Evolutionary conservation across 768 basidiomycete genomes (phyloP), one percentile per base, ranked within the genome.

Genomic region (Boletus insuetus): DNA sequence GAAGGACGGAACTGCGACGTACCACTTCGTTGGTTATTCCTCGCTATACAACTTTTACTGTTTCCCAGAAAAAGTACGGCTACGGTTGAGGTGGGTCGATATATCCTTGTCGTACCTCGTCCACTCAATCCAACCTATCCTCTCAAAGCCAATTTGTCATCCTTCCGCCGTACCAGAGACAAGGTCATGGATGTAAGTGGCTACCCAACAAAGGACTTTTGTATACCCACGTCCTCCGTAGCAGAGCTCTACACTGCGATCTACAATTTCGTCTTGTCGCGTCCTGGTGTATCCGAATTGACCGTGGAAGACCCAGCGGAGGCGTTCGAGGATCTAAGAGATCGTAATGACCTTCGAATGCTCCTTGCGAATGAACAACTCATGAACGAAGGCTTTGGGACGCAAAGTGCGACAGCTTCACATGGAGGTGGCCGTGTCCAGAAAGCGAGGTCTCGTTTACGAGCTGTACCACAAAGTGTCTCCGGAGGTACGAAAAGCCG

Each of bases 251-350:
- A 97, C 77, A 82, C 76, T 43, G 84, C 93, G 1, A 86, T 94
- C 50, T 96, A 95, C 74, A 79, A 85, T 65, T 82, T 91, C 64
- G 80, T 90, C 19, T 69, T 89, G 41, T 74, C 80, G 14, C 81
- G 81, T 46, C 77, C 85, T 2, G 74, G 81, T 47, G 82, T 96
- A 38, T 86, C 89, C n/a, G 96, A 98, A 70, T 74, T 98, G 40
- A 97, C 94, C 2, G 91, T 99, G 20, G 97, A 99, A 73, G 97
- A 99, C 69, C 97, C 97, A 2, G 94, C 94, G 0, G 97, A 99
- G 73, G 91, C 92, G 11, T 98, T 99, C 66, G 96, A 98, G 69
- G 97, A 98, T 69, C 79, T 98, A 41, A 79, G 96, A 34, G 97
- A 98, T 73, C 87, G 91, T 51, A 90, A 89, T 61, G 97, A 99